Percentiles rank a stretch among this genome's conserved stretches.
Conservation (phyloP, 768 basidiomycete genomes). For the Saitozyma podzolica region DNA sequence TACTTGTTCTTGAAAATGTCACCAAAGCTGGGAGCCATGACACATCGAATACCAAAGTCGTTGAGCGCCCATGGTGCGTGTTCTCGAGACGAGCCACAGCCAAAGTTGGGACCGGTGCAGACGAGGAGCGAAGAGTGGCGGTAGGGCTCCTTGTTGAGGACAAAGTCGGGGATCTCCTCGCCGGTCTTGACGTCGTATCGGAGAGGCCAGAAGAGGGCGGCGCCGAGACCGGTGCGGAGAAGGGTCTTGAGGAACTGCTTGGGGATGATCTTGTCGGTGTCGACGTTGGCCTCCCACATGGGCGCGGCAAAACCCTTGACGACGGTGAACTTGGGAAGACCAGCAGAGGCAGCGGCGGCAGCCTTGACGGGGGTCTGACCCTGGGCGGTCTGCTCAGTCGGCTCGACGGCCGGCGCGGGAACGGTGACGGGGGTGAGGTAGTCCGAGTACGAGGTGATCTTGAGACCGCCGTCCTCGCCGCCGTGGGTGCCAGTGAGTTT, state of each 20-base stretch:
- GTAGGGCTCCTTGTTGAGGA: constrained; percentile 78
- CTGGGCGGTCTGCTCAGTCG: constrained; percentile 36
- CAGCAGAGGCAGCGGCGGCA: constrained; percentile 47
- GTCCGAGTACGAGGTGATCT: constrained; percentile 68
- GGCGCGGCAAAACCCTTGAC: constrained; percentile 76
- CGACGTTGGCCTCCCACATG: constrained; percentile 78
- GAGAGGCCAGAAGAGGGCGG: constrained; percentile 78
- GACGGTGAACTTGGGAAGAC: constrained; percentile 64
- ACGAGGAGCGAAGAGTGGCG: constrained; percentile 75
- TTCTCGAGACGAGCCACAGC: constrained; percentile 85
- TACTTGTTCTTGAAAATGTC: constrained; percentile 77
- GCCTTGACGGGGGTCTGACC: constrained; percentile 36
- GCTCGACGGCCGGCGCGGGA: constrained; percentile 56
- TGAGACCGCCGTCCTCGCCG: constrained; percentile 59
- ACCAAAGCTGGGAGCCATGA: constrained; percentile 85
- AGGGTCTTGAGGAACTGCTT: constrained; percentile 92
- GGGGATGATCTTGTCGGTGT: constrained; percentile 92
- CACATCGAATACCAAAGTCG: constrained; percentile 84
- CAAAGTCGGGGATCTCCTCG: constrained; percentile 72
- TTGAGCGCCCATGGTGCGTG: constrained; percentile 71
- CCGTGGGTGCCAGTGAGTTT: constrained; percentile 64
- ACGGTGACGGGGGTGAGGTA: constrained; percentile 72
- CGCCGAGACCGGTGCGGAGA: constrained; percentile 81
- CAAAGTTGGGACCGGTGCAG: constrained; percentile 84
- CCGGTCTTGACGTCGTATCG: constrained; percentile 75